Base-by-base conservation (phyloP, 1,284 basidiomycete species). In the Malassezia vespertilionis region DNA sequence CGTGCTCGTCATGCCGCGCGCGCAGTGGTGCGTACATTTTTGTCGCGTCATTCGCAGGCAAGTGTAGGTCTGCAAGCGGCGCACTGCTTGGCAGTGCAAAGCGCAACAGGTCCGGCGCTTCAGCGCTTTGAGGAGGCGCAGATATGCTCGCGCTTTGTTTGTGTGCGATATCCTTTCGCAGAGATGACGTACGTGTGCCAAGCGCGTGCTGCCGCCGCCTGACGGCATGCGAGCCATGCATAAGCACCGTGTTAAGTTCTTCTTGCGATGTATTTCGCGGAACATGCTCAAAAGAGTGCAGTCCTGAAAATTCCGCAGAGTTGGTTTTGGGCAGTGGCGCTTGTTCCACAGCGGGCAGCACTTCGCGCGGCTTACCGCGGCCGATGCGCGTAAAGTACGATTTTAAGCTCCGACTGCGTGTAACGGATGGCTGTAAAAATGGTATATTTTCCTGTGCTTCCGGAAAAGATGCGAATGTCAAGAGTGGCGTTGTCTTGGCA, bases 171-270 rank as follows among this genome's bases (percentile, higher is more conserved):
- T 10, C 5, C 24, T n/a, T 31, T 15, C 11, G 26, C 4, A 15
- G 10, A 11, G 37, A 26, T n/a, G 37, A 26, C 18, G 39, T 31
- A 4, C 39, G 39, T 14, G 17, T 40, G 20, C 28, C 15, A 6
- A 14, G 8, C 14, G 39, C 21, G 14, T 40, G 39, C 28, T 48
- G 46, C 9, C 46, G 31, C 7, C 46, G 46, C 22, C 32, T 24
- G 10, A 42, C 46, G 5, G 40, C 46, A 11, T 30, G 23, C 14
- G 33, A 33, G 14, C 46, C 46, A 10, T 48, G 31, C 20, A 22
- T 17, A 5, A 48, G 17, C 3, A 46, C 44, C n/a, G 44, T 32
- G 2, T 28, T 21, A 15, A 46, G 36, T 24, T 46, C 44, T 12
- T 46, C 30, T 23, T 9, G 20, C 6, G 24, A 15, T 4, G 37